Conservation (phyloP, 306 rosid genomes). For the Pyrus bretschneideri region DNA sequence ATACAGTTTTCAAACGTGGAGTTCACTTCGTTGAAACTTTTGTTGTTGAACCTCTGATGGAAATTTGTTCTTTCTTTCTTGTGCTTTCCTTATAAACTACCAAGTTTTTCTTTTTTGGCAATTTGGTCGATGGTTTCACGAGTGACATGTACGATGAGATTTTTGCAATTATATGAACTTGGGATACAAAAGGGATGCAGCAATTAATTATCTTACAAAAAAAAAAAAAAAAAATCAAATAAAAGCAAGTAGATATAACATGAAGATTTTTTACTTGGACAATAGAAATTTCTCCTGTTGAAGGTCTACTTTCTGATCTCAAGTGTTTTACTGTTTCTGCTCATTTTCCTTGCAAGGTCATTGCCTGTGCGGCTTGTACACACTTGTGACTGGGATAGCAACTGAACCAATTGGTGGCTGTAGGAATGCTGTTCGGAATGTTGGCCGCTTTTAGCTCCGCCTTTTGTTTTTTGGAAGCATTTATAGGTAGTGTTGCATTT, state of each 20-base stretch:
- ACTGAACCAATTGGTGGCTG: background rate
- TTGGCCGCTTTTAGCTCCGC: background rate
- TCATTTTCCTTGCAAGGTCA: background rate
- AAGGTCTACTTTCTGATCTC: background rate
- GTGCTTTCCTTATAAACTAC: background rate
- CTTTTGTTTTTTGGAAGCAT: background rate
- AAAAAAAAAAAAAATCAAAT: too few species aligned
- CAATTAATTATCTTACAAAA: background rate
- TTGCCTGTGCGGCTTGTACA: background rate
- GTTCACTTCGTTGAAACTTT: background rate
- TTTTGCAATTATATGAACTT: background rate
- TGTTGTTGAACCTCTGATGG: background rate
- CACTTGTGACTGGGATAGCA: background rate
- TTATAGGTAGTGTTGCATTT: background rate
- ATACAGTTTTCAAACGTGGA: background rate
- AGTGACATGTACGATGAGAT: background rate
- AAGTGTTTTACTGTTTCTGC: background rate
- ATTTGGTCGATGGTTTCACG: background rate
- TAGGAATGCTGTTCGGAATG: background rate
- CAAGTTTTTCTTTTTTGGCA: background rate
- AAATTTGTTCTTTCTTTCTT: background rate
- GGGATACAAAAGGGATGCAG: background rate
- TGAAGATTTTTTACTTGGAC: too few species aligned
- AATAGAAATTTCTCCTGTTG: too few species aligned
- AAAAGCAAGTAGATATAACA: too few species aligned